Evolutionary conservation across 257 asterid species (phyloP), one percentile per base, ranked within the genome.

Genomic region (Przewalskia tangutica): DNA sequence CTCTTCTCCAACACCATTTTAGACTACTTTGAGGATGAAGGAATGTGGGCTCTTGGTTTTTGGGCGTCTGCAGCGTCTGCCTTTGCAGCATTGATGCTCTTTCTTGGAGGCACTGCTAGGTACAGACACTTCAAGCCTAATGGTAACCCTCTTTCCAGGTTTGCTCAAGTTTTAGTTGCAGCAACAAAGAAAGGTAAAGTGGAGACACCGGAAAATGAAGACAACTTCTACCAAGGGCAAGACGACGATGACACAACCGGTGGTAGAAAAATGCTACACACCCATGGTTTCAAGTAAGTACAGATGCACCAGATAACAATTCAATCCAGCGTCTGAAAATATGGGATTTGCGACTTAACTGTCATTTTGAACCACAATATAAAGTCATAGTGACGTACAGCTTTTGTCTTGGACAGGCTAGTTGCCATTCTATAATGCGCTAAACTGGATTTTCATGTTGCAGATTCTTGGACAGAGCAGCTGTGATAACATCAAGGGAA

Each of bases 401-500:
- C 42, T 14, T 58, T 27, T 34, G 44, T 8, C 6, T 1, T 12
- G 0, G 27, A 56, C 58, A 20, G 42, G n/a, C 23, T 40, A 54
- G 20, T 20, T 60, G 9, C 8, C 54, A 17, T 7, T 8, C 16
- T 59, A 56, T 42, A 48, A 59, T 38, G 40, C 73, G 42, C 13
- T 79, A 79, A 56, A 50, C 79, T 20, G 51, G 18, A 34, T 42
- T 81, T 11, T 71, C 77, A 34, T 4, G 20, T 2, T 81, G 81
- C 85, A 94, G 98, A 68, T 94, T 96, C 84, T 82, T 96, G 91
- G 99, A 96, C 88, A 84, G 89, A 68, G 99, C 98, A n/a, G 97
- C 98, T 7, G 87, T 85, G 88, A 68, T 90, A 27, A 90, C 97
- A n/a, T 85, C 93, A 77, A 86, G 75, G 51, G 99, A 94, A 79